Percentiles rank a stretch among this genome's conserved stretches.
Conservation (phyloP, 768 basidiomycete species). For the Mycena maculata region DNA sequence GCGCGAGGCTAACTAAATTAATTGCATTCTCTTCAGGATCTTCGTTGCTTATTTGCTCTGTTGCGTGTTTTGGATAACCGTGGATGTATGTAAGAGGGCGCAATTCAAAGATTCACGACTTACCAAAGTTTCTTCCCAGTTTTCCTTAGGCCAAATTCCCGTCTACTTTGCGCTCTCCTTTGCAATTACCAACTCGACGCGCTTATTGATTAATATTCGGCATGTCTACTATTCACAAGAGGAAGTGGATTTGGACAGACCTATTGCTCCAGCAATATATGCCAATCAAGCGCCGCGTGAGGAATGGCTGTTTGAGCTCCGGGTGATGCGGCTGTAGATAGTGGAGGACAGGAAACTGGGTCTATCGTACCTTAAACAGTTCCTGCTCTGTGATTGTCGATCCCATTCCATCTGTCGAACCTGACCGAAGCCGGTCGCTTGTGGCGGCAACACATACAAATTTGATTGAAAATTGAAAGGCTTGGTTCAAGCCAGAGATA, state of each 20-base stretch:
- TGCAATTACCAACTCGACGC: conserved; percentile 44
- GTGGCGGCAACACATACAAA: too few relatives aligned
- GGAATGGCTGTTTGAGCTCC: conserved; percentile 26
- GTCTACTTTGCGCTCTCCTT: conserved; percentile 44
- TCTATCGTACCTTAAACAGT: too few relatives aligned
- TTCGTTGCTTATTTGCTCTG: conserved; percentile 43
- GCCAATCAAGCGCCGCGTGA: conserved; percentile 18
- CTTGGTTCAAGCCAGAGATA: too few relatives aligned
- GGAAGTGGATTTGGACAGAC: conserved; percentile 13
- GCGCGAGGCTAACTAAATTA: background rate
- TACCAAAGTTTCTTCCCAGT: conserved; percentile 24
- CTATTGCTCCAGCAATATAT: conserved; percentile 8
- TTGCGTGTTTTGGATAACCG: conserved; percentile 42
- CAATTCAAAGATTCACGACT: background rate
- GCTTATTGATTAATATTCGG: conserved; percentile 46
- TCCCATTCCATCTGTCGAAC: too few relatives aligned
- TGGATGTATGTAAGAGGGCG: conserved; percentile 34
- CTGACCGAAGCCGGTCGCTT: too few relatives aligned
- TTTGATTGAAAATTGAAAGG: too few relatives aligned
- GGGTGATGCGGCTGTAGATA: conserved; percentile 10
- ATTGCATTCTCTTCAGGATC: conserved; percentile 32
- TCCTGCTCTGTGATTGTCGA: too few relatives aligned
- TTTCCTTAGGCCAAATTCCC: conserved; percentile 42
- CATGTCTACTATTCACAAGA: conserved; percentile 41
- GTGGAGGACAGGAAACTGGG: too few relatives aligned